Conservation (phyloP, 1,284 basidiomycete genomes). For the Ustilago trichophora region DNA sequence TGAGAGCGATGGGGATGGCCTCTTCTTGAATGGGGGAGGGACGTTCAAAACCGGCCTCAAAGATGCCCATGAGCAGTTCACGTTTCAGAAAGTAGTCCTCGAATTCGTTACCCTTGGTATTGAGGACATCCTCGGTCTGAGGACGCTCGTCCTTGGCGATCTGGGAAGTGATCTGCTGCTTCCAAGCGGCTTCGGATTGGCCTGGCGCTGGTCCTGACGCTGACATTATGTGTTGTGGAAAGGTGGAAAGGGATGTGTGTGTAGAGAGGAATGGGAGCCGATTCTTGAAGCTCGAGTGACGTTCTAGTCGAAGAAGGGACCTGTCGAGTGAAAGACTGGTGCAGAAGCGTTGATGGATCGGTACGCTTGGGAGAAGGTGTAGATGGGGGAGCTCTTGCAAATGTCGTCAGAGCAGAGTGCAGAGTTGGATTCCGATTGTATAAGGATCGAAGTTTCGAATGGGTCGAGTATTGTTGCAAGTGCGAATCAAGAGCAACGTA, state of each 20-base stretch:
- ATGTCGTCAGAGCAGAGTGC: background rate
- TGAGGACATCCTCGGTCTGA: constrained; percentile 66
- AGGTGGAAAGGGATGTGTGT: background rate
- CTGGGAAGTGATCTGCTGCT: constrained; percentile 47
- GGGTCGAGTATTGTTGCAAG: background rate
- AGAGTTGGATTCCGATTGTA: background rate
- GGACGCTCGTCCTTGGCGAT: constrained; percentile 61
- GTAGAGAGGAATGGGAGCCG: too few species aligned
- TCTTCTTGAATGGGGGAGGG: constrained; percentile 99
- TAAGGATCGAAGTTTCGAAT: background rate
- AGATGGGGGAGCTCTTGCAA: background rate
- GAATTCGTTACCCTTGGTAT: constrained; percentile 66
- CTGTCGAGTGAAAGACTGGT: background rate
- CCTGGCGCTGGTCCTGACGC: constrained; percentile 54
- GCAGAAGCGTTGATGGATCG: too few species aligned
- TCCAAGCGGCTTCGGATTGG: constrained; percentile 55
- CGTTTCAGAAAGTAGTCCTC: constrained; percentile 66
- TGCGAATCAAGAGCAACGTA: background rate
- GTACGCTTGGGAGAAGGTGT: too few species aligned
- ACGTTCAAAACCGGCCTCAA: constrained; percentile 77
- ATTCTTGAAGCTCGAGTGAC: background rate
- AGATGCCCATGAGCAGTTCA: constrained; percentile 66
- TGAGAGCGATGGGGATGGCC: constrained; percentile 71
- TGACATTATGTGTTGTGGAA: constrained; percentile 40
- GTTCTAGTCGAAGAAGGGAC: background rate